Evolutionary conservation across 805 yeast species (phyloP).

Genomic region (Wickerhamiella cacticola): DNA sequence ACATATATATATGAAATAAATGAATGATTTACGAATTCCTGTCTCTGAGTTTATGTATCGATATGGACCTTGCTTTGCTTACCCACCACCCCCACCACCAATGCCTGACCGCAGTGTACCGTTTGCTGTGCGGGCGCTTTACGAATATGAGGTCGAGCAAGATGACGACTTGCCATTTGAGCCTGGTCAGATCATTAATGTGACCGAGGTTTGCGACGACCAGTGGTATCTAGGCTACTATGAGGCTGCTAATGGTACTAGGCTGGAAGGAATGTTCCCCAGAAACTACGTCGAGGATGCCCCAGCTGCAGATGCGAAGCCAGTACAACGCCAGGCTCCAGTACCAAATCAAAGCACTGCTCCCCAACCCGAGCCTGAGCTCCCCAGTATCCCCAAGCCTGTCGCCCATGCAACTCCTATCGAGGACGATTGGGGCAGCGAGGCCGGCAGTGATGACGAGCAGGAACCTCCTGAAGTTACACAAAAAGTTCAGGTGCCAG

Average conservation of each 20-base stretch:
- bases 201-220: slow-evolving; percentile 71
- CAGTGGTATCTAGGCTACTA: slow-evolving; percentile 81
- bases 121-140: slow-evolving; percentile 56
- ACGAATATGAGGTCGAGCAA: slow-evolving; percentile 55
- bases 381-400: slow-evolving; percentile 7
- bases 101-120: slow-evolving; percentile 31
- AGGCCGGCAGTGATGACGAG: slow-evolving; percentile 18
- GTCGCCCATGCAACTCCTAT: slow-evolving; percentile 3
- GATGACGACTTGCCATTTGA: slow-evolving; percentile 73
- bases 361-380: background rate
- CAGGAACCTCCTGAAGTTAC: slow-evolving; percentile 15
- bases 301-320: background rate
- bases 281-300: slow-evolving; percentile 31
- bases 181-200: slow-evolving; percentile 59
- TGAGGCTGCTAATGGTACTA: slow-evolving; percentile 20
- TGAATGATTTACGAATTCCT: background rate
- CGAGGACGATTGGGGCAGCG: slow-evolving; percentile 22
- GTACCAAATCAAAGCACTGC: background rate
- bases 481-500: background rate
- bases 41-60: background rate
- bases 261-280: slow-evolving; percentile 70
- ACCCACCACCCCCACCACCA: background rate
- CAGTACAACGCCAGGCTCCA: background rate
- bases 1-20: background rate
- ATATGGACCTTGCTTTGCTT: background rate